Evolutionary conservation across 1,284 basidiomycete genomes (phyloP).

Genomic region (Wallemia ichthyophaga): DNA sequence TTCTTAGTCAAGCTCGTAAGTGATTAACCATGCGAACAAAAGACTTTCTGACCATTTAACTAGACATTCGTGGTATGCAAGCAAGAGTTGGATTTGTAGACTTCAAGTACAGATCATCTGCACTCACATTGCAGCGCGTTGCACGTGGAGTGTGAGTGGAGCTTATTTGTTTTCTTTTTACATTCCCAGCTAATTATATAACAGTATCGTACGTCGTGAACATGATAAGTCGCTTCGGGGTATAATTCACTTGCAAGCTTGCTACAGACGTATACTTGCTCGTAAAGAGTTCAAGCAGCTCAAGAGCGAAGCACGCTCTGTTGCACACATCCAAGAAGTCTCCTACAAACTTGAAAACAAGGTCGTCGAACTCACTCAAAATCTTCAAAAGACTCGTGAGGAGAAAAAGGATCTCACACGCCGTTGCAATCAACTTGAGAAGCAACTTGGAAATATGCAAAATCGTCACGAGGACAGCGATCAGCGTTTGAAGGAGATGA

Average conservation of each 20-base stretch:
- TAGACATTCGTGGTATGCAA: slow-evolving; percentile 51
- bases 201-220: background rate
- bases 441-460: slow-evolving; percentile 56
- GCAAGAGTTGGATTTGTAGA: slow-evolving; percentile 35
- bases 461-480: slow-evolving; percentile 73
- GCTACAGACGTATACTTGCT: slow-evolving; percentile 63
- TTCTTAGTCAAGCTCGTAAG: slow-evolving; percentile 60
- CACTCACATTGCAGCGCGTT: slow-evolving; percentile 33
- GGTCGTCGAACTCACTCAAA: slow-evolving; percentile 92
- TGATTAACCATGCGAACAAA: slow-evolving; percentile 9
- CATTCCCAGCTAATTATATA: background rate
- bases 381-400: slow-evolving; percentile 61
- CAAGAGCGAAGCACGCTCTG: slow-evolving; percentile 74
- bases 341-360: slow-evolving; percentile 97
- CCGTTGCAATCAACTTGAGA: slow-evolving; percentile 46
- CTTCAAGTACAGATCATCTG: slow-evolving; percentile 32
- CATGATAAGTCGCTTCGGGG: slow-evolving; percentile 11
- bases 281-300: slow-evolving; percentile 55
- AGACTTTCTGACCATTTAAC: slow-evolving; percentile 3
- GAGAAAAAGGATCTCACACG: slow-evolving; percentile 68
- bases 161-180: background rate
- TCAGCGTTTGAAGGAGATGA: slow-evolving; percentile 36
- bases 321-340: slow-evolving; percentile 95
- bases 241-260: slow-evolving; percentile 68
- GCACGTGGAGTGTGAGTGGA: slow-evolving; percentile 9